A percentile compares a stretch with the other conserved stretches of the same genome.
Conservation (phyloP, 2,329 filamentous ascomycete genomes). For the Tolypocladium ophioglossoides region DNA sequence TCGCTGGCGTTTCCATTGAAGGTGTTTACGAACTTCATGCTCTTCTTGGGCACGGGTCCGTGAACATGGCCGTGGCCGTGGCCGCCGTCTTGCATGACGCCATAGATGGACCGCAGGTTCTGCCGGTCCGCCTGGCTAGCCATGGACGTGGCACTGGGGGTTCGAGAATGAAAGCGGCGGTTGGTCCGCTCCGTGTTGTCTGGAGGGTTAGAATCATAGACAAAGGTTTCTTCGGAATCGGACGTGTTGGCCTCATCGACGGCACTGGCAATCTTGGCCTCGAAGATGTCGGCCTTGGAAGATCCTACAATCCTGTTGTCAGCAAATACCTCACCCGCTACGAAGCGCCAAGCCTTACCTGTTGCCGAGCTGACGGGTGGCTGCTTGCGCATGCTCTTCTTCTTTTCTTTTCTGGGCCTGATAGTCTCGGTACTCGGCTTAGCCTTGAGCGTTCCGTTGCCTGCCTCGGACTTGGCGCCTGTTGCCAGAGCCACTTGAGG, state of each 20-base stretch:
- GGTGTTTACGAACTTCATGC: slow-evolving; percentile 90
- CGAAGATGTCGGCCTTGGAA: slow-evolving; percentile 96
- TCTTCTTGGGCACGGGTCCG: slow-evolving; percentile 54
- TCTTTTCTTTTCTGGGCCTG: slow-evolving; percentile 86
- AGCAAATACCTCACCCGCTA: not conserved
- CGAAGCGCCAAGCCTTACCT: slow-evolving; percentile 40
- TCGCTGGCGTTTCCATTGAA: slow-evolving; percentile 52
- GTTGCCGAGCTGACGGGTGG: slow-evolving; percentile 59
- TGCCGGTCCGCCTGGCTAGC: slow-evolving; percentile 54
- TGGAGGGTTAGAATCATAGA: slow-evolving; percentile 95
- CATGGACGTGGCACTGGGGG: slow-evolving; percentile 85
- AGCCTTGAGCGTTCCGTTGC: slow-evolving; percentile 64
- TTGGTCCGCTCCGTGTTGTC: slow-evolving; percentile 46
- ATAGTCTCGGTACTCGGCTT: slow-evolving; percentile 96
- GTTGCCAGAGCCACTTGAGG: slow-evolving; percentile 68
- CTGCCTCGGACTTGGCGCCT: slow-evolving; percentile 52
- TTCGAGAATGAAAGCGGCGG: slow-evolving; percentile 83
- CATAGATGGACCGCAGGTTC: slow-evolving; percentile 54
- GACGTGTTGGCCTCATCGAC: slow-evolving; percentile 95
- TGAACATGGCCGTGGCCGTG: slow-evolving; percentile 8
- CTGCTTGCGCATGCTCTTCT: slow-evolving; percentile 65
- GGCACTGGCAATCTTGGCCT: slow-evolving; percentile 90
- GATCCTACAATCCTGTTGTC: slow-evolving; percentile 46
- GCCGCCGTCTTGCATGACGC: slow-evolving; percentile 49
- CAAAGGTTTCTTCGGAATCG: slow-evolving; percentile 96